These are phyloP conservation scores for Vicia villosa DNA, from an alignment of 306 rosid species.

Conservation along the genomic window DNA sequence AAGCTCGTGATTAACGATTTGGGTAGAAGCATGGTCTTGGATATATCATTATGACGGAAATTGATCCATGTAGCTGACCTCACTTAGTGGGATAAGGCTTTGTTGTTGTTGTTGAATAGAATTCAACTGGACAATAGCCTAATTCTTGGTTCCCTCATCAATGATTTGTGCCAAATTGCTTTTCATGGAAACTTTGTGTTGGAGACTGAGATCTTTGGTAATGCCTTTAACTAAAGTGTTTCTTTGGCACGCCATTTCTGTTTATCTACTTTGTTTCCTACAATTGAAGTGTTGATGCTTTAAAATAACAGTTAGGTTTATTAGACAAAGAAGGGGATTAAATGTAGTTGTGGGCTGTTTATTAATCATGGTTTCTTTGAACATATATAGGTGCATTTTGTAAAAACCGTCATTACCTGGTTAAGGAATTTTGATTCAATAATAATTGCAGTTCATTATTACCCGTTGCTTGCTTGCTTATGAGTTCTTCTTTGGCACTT, in stretches of 20 bases:
- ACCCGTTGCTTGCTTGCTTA: conserved; percentile 23
- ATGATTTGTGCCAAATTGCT: neutral
- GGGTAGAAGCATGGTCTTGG: too few species aligned
- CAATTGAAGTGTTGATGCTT: conserved; percentile 1
- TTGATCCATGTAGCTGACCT: too few species aligned
- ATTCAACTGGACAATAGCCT: neutral
- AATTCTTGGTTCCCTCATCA: conserved; percentile 7
- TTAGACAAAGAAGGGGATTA: conserved; percentile 20
- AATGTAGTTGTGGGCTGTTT: neutral
- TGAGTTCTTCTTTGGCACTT: conserved; percentile 28
- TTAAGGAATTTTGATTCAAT: conserved; percentile 17
- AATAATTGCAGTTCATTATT: conserved; percentile 16
- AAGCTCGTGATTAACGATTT: too few species aligned
- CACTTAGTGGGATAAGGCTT: too few species aligned
- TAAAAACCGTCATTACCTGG: conserved; percentile 15
- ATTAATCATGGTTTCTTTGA: conserved; percentile 12
- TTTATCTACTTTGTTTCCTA: conserved; percentile 14
- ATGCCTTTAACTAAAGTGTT: neutral
- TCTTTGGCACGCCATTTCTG: conserved; percentile 5
- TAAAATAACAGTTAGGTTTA: neutral
- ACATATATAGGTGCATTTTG: conserved; percentile 3
- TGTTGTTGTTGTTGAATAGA: neutral
- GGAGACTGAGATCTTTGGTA: neutral
- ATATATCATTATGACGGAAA: too few species aligned
- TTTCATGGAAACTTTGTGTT: conserved; percentile 20